A percentile compares a stretch with the other conserved stretches of the same genome.
phyloP scores from a whole-genome alignment of 371 early-diverging fungal genomes.

The Apophysomyces variabilis region DNA sequence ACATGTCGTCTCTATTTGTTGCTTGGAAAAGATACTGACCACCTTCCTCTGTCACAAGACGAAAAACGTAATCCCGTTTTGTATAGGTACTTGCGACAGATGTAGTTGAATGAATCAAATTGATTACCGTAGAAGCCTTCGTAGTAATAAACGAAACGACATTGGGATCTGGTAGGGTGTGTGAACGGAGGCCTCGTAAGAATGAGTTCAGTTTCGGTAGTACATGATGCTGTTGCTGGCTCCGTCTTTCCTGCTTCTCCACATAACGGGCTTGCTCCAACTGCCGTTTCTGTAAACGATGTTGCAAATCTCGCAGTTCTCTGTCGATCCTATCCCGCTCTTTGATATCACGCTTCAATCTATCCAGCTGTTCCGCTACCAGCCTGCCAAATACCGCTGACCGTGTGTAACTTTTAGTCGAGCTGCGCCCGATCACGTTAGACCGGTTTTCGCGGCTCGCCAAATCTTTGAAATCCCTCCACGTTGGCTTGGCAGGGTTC shows the following conservation, averaged over 20 bases:
- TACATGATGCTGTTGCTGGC: slow-evolving; percentile 24
- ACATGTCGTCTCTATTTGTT: slow-evolving; percentile 72
- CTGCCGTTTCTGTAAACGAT: slow-evolving; percentile 71
- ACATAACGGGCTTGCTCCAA: slow-evolving; percentile 68
- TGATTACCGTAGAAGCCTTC: slow-evolving; percentile 79
- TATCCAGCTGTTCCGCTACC: slow-evolving; percentile 70
- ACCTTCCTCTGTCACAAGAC: slow-evolving; percentile 85
- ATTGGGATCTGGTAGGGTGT: slow-evolving; percentile 20
- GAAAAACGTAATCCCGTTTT: slow-evolving; percentile 80
- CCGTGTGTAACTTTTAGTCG: slow-evolving; percentile 23
- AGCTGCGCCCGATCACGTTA: slow-evolving; percentile 31
- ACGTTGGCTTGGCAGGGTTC: slow-evolving; percentile 23
- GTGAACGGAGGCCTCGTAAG: slow-evolving; percentile 33
- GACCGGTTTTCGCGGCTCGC: slow-evolving; percentile 42
- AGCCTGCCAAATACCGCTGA: slow-evolving; percentile 57
- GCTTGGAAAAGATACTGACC: slow-evolving; percentile 81
- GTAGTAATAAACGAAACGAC: slow-evolving; percentile 16
- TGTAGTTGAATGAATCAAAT: slow-evolving; percentile 78
- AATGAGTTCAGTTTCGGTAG: slow-evolving; percentile 49
- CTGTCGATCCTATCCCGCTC: slow-evolving; percentile 74
- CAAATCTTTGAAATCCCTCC: slow-evolving; percentile 45
- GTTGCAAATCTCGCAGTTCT: slow-evolving; percentile 69
- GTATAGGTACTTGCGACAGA: slow-evolving; percentile 72
- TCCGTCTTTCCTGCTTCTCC: slow-evolving; percentile 57
- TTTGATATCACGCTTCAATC: slow-evolving; percentile 69